These are phyloP conservation scores for Brassica cretica DNA, from an alignment of 345 rosid genomes.

Conservation along the genomic window DNA sequence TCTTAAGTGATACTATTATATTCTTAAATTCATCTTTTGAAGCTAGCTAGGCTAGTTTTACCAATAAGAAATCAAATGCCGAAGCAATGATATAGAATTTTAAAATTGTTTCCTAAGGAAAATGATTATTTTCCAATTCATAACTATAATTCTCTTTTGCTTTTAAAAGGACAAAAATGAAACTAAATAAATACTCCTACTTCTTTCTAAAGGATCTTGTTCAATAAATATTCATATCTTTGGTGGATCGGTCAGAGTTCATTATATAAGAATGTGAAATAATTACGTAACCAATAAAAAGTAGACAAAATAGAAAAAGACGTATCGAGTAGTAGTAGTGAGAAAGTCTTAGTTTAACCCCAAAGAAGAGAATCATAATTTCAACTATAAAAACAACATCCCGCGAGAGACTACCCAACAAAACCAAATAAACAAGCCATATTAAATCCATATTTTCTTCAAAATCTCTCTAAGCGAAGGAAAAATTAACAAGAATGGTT, in stretches of 20 bases:
- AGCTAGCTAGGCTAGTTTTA: constrained; percentile 17
- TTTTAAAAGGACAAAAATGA: background rate
- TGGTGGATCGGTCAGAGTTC: constrained; percentile 36
- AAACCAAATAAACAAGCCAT: background rate
- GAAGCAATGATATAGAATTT: constrained; percentile 30
- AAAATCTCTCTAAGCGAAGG: background rate
- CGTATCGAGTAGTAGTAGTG: constrained; percentile 40
- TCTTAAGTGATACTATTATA: background rate
- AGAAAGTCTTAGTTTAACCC: constrained; percentile 24
- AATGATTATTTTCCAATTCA: constrained; percentile 22
- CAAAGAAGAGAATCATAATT: background rate
- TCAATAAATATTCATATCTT: background rate
- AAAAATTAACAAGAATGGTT: constrained; percentile 24
- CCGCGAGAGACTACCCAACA: constrained; percentile 14
- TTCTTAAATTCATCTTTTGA: background rate
- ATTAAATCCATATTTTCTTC: constrained; percentile 8
- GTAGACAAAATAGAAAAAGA: background rate
- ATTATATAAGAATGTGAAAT: background rate
- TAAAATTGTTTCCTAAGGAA: constrained; percentile 37
- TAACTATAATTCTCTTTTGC: constrained; percentile 15
- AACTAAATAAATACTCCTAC: background rate
- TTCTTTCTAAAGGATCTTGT: background rate
- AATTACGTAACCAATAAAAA: constrained; percentile 4
- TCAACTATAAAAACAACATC: constrained; percentile 31
- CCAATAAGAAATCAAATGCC: constrained; percentile 21